phyloP scores from a whole-genome alignment of 2,329 filamentous ascomycete genomes.

The Elsinoe batatas region DNA sequence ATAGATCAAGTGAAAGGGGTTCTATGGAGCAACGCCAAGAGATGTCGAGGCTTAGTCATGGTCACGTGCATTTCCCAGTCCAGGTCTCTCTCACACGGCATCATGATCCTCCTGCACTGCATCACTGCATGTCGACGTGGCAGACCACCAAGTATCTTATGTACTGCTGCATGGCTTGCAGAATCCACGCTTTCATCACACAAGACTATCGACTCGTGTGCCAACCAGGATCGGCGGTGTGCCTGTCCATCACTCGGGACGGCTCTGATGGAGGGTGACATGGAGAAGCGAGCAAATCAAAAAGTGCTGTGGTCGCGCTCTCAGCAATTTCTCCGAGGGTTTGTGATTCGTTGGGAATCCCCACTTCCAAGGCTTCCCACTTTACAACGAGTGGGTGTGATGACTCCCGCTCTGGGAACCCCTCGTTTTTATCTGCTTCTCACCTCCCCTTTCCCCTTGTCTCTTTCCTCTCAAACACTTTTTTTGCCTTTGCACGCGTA shows the following conservation, averaged over 20 bases:
- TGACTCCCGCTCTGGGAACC: background rate
- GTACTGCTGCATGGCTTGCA: constrained; percentile 4
- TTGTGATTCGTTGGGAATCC: constrained; percentile 1
- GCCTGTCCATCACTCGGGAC: constrained; percentile 9
- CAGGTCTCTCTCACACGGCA: background rate
- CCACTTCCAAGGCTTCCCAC: constrained; percentile 10
- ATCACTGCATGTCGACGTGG: constrained; percentile 2
- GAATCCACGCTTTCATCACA: background rate
- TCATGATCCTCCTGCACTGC: background rate
- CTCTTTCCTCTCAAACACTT: background rate
- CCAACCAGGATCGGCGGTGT: constrained; percentile 11
- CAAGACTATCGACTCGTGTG: constrained; percentile 1
- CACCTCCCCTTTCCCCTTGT: background rate
- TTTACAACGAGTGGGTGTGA: constrained; percentile 7
- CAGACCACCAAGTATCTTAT: background rate
- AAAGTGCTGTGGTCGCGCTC: background rate
- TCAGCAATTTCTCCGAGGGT: constrained; percentile 1
- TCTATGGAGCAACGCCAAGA: background rate
- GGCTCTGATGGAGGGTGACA: background rate
- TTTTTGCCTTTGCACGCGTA: constrained; percentile 2
- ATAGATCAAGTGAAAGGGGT: background rate
- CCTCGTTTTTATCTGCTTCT: background rate
- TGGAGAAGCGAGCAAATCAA: constrained; percentile 8
- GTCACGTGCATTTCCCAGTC: background rate
- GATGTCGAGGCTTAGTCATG: constrained; percentile 6